These are phyloP conservation scores for Chrysoporthe austroafricana DNA, from an alignment of 2,329 filamentous ascomycete genomes.

Conservation along the genomic window DNA sequence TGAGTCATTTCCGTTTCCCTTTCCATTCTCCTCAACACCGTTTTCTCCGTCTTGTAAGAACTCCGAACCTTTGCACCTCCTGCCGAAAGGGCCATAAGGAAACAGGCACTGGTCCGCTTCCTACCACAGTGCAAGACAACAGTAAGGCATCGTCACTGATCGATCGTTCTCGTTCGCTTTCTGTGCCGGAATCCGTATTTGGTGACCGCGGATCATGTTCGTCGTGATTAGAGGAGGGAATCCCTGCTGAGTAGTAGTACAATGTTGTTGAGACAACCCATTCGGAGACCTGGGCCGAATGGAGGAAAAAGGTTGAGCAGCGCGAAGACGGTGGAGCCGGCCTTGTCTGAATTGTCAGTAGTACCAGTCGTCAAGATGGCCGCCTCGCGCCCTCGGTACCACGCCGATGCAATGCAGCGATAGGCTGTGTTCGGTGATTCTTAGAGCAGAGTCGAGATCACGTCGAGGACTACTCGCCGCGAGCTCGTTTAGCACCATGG, in stretches of 20 bases:
- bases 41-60: neutral
- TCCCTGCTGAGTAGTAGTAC: neutral
- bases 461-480: constrained; percentile 61
- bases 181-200: neutral
- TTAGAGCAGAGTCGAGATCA: neutral
- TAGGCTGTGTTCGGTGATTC: neutral
- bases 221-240: neutral
- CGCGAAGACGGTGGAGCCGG: neutral
- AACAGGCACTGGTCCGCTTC: neutral
- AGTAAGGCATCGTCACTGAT: neutral
- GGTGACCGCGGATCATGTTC: neutral
- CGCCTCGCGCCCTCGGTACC: too few relatives aligned
- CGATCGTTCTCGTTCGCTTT: neutral
- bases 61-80: neutral
- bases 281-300: neutral
- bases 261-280: neutral
- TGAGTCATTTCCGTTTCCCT: neutral
- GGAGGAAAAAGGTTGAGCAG: neutral
- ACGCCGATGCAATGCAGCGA: neutral
- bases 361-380: neutral
- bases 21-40: neutral
- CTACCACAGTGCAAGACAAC: neutral
- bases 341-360: neutral
- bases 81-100: neutral
- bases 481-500: constrained; percentile 77